These are phyloP conservation scores for Phialemonium atrogriseum DNA, from an alignment of 2,329 filamentous ascomycete genomes.

Conservation along the genomic window DNA sequence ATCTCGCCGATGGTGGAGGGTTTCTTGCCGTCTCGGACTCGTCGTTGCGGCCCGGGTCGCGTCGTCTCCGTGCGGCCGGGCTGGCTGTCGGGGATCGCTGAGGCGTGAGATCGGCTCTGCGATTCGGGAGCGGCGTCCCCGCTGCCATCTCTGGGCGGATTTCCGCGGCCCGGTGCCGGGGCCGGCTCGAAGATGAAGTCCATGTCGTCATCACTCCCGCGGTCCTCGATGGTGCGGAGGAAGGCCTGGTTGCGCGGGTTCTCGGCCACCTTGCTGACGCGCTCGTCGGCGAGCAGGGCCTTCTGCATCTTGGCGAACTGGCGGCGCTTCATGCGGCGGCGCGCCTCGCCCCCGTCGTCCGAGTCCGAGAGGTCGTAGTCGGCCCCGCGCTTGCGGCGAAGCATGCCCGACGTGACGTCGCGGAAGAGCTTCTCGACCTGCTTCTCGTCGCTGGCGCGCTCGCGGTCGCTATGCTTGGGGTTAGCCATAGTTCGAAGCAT, in stretches of 20 bases:
- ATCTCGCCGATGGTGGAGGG: slow-evolving; percentile 73
- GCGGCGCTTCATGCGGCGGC: slow-evolving; percentile 70
- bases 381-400: slow-evolving; percentile 75
- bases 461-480: slow-evolving; percentile 53
- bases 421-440: slow-evolving; percentile 86
- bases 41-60: slow-evolving; percentile 38
- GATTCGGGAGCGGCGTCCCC: slow-evolving; percentile 29
- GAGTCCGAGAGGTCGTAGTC: slow-evolving; percentile 84
- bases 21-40: slow-evolving; percentile 54
- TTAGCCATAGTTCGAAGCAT: slow-evolving; percentile 6
- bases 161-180: slow-evolving; percentile 31
- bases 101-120: slow-evolving; percentile 18
- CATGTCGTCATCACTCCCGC: slow-evolving; percentile 65
- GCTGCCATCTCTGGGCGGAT: no score
- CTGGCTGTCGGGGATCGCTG: slow-evolving; percentile 40
- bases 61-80: slow-evolving; percentile 27
- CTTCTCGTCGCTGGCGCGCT: slow-evolving; percentile 74
- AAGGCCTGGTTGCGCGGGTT: slow-evolving; percentile 88
- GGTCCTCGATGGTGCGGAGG: slow-evolving; percentile 80
- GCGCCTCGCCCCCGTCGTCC: slow-evolving; percentile 75
- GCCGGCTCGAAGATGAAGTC: slow-evolving; percentile 52
- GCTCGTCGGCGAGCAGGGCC: slow-evolving; percentile 79
- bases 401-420: slow-evolving; percentile 81
- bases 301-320: slow-evolving; percentile 91
- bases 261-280: slow-evolving; percentile 80